Evolutionary conservation across 768 basidiomycete species (phyloP).

Genomic region (Russula compacta): DNA sequence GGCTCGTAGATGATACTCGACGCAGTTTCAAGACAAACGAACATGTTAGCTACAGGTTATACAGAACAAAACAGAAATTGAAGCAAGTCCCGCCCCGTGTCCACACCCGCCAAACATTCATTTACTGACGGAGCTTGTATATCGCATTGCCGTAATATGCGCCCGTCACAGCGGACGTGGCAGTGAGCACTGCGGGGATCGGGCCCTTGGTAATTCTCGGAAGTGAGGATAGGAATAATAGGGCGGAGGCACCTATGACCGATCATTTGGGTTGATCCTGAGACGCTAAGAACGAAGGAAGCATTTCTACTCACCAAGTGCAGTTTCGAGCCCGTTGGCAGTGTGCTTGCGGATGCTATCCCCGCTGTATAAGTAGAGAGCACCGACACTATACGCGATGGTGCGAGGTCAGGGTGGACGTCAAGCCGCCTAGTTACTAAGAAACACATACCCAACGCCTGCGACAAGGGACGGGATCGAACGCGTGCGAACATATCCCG

Average conservation of each 20-base stretch:
- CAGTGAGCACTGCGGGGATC: slow-evolving; percentile 49
- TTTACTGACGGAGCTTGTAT: slow-evolving; percentile 15
- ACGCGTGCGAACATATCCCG: slow-evolving; percentile 60
- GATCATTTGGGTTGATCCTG: neutral
- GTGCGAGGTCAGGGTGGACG: neutral
- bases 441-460: slow-evolving; percentile 54
- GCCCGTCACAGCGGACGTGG: slow-evolving; percentile 49
- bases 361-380: slow-evolving; percentile 72
- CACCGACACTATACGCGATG: slow-evolving; percentile 49
- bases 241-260: slow-evolving; percentile 54
- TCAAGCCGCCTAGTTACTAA: neutral
- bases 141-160: slow-evolving; percentile 46
- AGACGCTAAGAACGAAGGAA: neutral
- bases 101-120: neutral
- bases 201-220: slow-evolving; percentile 65
- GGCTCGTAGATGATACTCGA: no score
- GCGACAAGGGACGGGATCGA: slow-evolving; percentile 80
- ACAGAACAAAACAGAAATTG: neutral
- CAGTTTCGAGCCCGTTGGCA: slow-evolving; percentile 66
- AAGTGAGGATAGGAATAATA: slow-evolving; percentile 62
- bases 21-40: neutral
- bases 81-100: neutral
- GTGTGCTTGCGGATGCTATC: slow-evolving; percentile 66
- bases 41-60: slow-evolving; percentile 1
- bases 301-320: slow-evolving; percentile 43